Base-by-base conservation (phyloP, 1,284 basidiomycete species). In the Cryptococcus wingfieldii region DNA sequence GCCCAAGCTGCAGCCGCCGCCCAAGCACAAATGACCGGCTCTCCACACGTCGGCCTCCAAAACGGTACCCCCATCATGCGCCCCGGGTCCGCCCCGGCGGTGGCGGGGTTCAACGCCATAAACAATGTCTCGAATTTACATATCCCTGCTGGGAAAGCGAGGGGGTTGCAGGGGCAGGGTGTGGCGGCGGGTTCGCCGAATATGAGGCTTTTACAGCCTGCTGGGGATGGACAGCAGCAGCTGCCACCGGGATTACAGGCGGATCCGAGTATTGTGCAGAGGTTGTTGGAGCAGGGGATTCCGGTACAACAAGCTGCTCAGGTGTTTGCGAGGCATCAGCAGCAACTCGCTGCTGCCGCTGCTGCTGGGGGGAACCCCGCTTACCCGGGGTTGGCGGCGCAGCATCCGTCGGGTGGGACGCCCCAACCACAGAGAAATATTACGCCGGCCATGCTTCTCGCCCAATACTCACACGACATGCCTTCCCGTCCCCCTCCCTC, bases 241-340 rank as follows among this genome's bases (percentile, higher is more conserved):
- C 10, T 44, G 6, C n/a, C 42, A 1, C 42, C 18, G 18, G 42
- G 42, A 4, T 34, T 34, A 10, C 31, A 23, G 23, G 27, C 46
- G 16, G 46, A 47, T 18, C 46, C 25, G 14, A 10, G 19, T 12
- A 49, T 57, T 14, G 55, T 71, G 1, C 66, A 66, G 47, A 56
- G 64, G 2, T 61, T 72, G 56, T 63, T 75, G 61, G 61, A 64
- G 44, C 61, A 64, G 41, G 71, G 71, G 34, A 69, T 70, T 13
- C 71, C 71, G 0, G 59, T 70, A 9, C 54, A 59, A 34, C 56
- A 55, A 23, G 55, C 54, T 12, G 38, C 50, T 19, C 53, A 56
- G 14, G 47, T 49, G 44, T 27, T 54, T 28, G 46, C 31, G 4
- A 45, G 49, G 16, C 51, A 51, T 23, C 57, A 59, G 45, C 49